Base-by-base conservation (phyloP, 2,329 filamentous ascomycete species). In the Rhynchosporium agropyri region DNA sequence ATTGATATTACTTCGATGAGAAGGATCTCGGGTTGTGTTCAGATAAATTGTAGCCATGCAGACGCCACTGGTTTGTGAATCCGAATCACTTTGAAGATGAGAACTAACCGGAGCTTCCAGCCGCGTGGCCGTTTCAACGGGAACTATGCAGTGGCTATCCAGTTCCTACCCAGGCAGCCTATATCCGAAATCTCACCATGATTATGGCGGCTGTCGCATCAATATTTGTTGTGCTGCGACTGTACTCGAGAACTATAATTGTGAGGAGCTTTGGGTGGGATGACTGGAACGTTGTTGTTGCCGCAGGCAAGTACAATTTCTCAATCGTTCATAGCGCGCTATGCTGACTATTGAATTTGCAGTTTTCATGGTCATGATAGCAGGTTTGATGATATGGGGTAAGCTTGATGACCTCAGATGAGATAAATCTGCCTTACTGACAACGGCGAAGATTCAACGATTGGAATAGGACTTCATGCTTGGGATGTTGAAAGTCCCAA, bases 351-450 rank as follows among this genome's bases (percentile, higher is more conserved):
- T 28, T 8, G 20, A 3, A 28, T 15, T 10, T 49, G 9, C 46
- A 49, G 46, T 42, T 6, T 54, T 54, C n/a, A 54, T 54, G 51
- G 29, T 54, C 15, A 54, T 54, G 51, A 54, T 54, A 13, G 51
- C 51, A 15, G 51, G 40, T 1, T 33, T 54, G 12, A 53, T 53
- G 51, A 54, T 54, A 20, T 54, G 51, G 51, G 51, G 51, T 54
- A 26, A 36, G n/a, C 12, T 13, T 33, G 4, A 9, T 10, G 3
- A 3, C 26, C 33, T 3, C 20, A 33, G 10, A 15, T 53, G 7
- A 26, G 26, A 15, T 15, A 4, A 20, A n/a, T 8, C 4, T 12
- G 2, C 4, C 36, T 28, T 10, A 20, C 51, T 54, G 6, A 54
- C 15, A 3, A 28, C 20, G 1, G 26, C 26, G 3, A 42, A 54